These are phyloP conservation scores for Aspergillus terreus DNA, from an alignment of 2,329 filamentous ascomycete species.

Conservation along the genomic window DNA sequence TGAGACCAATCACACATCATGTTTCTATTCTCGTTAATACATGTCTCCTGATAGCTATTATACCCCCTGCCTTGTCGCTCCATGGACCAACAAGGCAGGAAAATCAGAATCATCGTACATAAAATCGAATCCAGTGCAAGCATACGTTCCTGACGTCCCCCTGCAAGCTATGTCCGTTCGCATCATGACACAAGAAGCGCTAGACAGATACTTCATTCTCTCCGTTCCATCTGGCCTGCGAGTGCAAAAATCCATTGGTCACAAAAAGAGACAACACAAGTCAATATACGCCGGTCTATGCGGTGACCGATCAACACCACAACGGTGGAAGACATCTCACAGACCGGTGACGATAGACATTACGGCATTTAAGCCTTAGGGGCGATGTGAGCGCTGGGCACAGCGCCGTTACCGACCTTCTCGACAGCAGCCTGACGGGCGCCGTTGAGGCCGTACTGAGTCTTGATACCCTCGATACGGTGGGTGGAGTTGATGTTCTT, in stretches of 20 bases:
- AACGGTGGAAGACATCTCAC: neutral
- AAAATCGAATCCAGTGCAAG: slow-evolving; percentile 7
- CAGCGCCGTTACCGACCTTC: slow-evolving; percentile 29
- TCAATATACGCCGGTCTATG: neutral
- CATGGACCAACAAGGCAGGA: slow-evolving; percentile 7
- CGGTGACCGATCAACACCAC: neutral
- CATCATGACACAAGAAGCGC: neutral
- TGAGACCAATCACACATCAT: slow-evolving; percentile 6
- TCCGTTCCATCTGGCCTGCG: neutral
- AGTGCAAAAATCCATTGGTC: neutral
- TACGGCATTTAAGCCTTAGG: slow-evolving; percentile 23
- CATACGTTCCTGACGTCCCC: slow-evolving; percentile 3
- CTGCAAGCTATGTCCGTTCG: neutral
- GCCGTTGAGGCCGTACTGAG: slow-evolving; percentile 65
- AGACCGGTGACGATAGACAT: neutral
- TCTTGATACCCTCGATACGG: slow-evolving; percentile 68
- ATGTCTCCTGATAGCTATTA: slow-evolving; percentile 13
- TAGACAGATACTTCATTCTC: neutral
- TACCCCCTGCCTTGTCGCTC: slow-evolving; percentile 5
- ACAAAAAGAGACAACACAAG: neutral
- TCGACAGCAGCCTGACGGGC: slow-evolving; percentile 53
- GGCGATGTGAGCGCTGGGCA: slow-evolving; percentile 34
- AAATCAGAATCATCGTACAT: slow-evolving; percentile 19
- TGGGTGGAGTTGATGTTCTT: slow-evolving; percentile 90
- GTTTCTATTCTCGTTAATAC: slow-evolving; percentile 20